Evolutionary conservation across 1,284 basidiomycete species (phyloP).

Genomic region (Austroboletus olivaceoglutinosus): DNA sequence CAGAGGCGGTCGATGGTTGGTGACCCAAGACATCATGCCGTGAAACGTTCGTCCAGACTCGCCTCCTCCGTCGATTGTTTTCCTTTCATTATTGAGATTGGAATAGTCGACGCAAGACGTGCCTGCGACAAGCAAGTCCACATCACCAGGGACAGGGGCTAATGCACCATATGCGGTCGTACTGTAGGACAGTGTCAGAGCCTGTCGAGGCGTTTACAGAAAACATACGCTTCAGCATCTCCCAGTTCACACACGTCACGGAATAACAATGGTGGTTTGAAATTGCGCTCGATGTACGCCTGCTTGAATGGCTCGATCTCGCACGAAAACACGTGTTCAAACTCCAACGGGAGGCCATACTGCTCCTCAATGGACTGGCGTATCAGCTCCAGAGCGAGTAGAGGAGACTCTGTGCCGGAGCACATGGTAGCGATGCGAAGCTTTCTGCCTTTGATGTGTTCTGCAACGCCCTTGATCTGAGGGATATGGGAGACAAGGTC

Average conservation of each 20-base stretch:
- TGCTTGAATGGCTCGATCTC: slow-evolving; percentile 99
- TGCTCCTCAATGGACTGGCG: slow-evolving; percentile 72
- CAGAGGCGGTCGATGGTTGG: slow-evolving; percentile 81
- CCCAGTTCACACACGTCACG: slow-evolving; percentile 94
- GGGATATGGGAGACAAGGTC: slow-evolving; percentile 78
- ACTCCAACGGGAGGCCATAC: slow-evolving; percentile 61
- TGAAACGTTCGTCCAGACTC: slow-evolving; percentile 90
- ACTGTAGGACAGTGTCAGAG: slow-evolving; percentile 39
- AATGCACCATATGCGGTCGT: slow-evolving; percentile 90
- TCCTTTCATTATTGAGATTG: slow-evolving; percentile 90
- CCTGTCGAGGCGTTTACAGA: background rate
- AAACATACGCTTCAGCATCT: slow-evolving; percentile 62
- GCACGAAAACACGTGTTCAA: slow-evolving; percentile 95
- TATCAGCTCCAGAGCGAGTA: slow-evolving; percentile 87
- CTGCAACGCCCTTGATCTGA: slow-evolving; percentile 64
- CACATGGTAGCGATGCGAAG: slow-evolving; percentile 97
- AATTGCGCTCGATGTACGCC: slow-evolving; percentile 96
- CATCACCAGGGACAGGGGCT: slow-evolving; percentile 84
- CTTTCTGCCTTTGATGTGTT: slow-evolving; percentile 75
- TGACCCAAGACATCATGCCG: slow-evolving; percentile 93
- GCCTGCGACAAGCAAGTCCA: slow-evolving; percentile 88
- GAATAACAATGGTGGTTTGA: slow-evolving; percentile 87
- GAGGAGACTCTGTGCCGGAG: slow-evolving; percentile 92
- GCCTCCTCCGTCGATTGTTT: slow-evolving; percentile 83
- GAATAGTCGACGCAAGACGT: slow-evolving; percentile 98